Conservation (phyloP, 192 early-diverging fungal genomes). For the Rhizophagus clarus region DNA sequence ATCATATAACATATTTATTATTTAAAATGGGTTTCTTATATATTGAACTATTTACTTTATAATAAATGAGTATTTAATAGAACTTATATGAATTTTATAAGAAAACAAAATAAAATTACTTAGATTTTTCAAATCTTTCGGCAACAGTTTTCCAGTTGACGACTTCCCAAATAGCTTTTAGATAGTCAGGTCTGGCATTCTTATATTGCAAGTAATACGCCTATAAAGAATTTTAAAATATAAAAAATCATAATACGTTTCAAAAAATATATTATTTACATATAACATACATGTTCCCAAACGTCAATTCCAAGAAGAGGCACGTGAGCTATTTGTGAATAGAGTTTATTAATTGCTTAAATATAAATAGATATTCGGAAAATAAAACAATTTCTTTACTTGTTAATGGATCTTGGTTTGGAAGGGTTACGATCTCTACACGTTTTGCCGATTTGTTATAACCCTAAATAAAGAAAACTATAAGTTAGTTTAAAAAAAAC, state of each 20-base stretch:
- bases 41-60: not conserved
- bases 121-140: conserved; percentile 76
- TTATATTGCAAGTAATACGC: conserved; percentile 98
- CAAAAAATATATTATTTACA: not conserved
- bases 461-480: conserved; percentile 47
- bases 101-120: conserved; percentile 34
- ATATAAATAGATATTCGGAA: not conserved
- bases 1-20: no score
- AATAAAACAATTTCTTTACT: not conserved
- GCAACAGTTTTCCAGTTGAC: conserved; percentile 98
- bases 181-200: conserved; percentile 95
- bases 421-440: conserved; percentile 84
- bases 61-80: no score
- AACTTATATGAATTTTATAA: no score
- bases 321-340: conserved; percentile 51
- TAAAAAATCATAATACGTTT: not conserved
- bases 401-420: conserved; percentile 85
- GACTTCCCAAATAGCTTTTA: conserved; percentile 93
- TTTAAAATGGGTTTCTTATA: no score
- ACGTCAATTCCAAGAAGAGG: conserved; percentile 93
- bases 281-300: conserved; percentile 80
- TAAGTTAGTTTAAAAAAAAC: not conserved
- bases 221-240: conserved; percentile 36
- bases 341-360: not conserved
- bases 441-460: conserved; percentile 77